Conservation (phyloP, 345 rosid species). For the Eucalyptus sp. region DNA sequence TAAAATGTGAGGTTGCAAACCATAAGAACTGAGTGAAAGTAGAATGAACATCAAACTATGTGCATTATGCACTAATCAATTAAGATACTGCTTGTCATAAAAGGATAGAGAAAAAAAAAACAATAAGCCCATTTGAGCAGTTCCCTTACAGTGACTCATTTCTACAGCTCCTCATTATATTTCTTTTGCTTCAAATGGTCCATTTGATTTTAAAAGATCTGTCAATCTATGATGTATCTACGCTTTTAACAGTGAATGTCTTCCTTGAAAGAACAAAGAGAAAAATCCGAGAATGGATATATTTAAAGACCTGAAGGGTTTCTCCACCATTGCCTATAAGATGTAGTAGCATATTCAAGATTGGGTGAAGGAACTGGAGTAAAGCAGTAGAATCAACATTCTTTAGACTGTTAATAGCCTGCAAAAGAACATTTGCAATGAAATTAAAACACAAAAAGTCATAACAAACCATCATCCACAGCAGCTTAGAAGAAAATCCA, state of each 20-base stretch:
- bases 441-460: not conserved
- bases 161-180: not conserved
- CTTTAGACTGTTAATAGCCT: conserved; percentile 99
- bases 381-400: conserved; percentile 92
- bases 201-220: not conserved
- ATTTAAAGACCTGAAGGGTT: conserved; percentile 74
- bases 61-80: not conserved
- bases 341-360: conserved; percentile 95
- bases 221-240: not conserved
- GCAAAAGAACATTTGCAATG: conserved; percentile 4
- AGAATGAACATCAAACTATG: not conserved
- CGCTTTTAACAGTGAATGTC: not conserved
- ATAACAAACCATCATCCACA: not conserved
- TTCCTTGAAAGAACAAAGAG: not conserved
- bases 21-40: not conserved
- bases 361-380: conserved; percentile 98
- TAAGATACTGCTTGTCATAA: not conserved
- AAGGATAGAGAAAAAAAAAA: not conserved
- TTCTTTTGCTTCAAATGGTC: not conserved
- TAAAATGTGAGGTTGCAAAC: not conserved
- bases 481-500: not conserved
- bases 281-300: not conserved
- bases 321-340: conserved; percentile 99
- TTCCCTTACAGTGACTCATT: not conserved
- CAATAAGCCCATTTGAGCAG: not conserved